These are phyloP conservation scores for Cadophora luteo-olivacea DNA, from an alignment of 2,329 filamentous ascomycete species.

Conservation along the genomic window DNA sequence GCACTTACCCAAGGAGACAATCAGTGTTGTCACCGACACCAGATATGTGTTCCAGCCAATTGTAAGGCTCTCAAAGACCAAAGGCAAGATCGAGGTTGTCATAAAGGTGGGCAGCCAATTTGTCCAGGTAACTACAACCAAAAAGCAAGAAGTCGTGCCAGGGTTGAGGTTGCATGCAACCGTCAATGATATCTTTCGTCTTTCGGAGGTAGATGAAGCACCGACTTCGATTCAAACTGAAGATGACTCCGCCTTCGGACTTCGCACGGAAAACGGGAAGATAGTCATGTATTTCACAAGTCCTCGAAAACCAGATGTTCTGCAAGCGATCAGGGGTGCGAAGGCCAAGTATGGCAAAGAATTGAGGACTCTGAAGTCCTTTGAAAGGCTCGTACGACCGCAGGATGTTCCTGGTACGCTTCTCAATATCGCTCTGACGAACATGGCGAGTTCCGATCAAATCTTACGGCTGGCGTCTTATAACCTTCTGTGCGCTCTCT, in stretches of 20 bases:
- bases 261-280: slow-evolving; percentile 72
- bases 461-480: slow-evolving; percentile 68
- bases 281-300: slow-evolving; percentile 77
- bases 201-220: slow-evolving; percentile 72
- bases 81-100: slow-evolving; percentile 72
- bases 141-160: slow-evolving; percentile 72
- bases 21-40: slow-evolving; percentile 70
- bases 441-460: slow-evolving; percentile 67
- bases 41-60: slow-evolving; percentile 70
- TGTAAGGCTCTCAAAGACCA: slow-evolving; percentile 70
- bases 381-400: slow-evolving; percentile 69
- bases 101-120: slow-evolving; percentile 75
- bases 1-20: slow-evolving; percentile 73
- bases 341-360: slow-evolving; percentile 72
- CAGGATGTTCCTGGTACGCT: slow-evolving; percentile 75
- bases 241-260: slow-evolving; percentile 70
- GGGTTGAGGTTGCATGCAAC: slow-evolving; percentile 66
- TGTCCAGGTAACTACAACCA: slow-evolving; percentile 71
- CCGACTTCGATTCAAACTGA: slow-evolving; percentile 68
- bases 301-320: slow-evolving; percentile 65
- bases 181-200: slow-evolving; percentile 73
- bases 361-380: slow-evolving; percentile 62
- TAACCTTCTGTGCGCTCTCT: slow-evolving; percentile 70
- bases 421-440: slow-evolving; percentile 70
- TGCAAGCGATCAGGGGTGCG: slow-evolving; percentile 67